Evolutionary conservation across 805 yeast species (phyloP), one percentile per base, ranked within the genome.

Genomic region (Candida morakotiae): DNA sequence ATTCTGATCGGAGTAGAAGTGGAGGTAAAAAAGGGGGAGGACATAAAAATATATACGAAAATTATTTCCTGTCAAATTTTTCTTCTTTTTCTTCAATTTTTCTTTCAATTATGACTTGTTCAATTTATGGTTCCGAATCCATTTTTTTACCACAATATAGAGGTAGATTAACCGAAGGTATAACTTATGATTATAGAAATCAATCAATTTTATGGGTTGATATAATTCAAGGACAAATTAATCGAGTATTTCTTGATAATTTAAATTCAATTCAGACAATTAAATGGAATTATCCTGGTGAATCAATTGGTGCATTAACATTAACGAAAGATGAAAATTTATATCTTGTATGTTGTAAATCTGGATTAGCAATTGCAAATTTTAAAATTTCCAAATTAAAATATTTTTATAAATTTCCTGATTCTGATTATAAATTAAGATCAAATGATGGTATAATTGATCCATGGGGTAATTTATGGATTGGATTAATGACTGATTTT

Each of bases 401-500:
- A 19, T 81, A 59, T 41, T 62, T 77, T 19, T 49, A 72, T 35
- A 61, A 62, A 30, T 63, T 66, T 40, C 62, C 68, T 9, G 52
- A 56, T 34, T 51, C 59, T 10, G 49, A 51, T 4, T 22, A 31
- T 5, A 45, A 61, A 26, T 48, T 63, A 35, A 49, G 72, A 16
- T 82, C 93, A 28, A 88, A 88, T 51, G 97, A 88, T 54, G 96
- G 96, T 0, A 73, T 77, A 31, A 74, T 87, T 28, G 88, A 86
- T 42, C 82, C 85, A 3, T 64, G 75, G 51, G 95, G 96, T 1
- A 71, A 81, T 43, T 72, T 87, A 35, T 82, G 85, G 75, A 77
- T 85, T 34, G 96, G 96, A 1, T 69, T 89, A 15, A 88, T 88
- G 95, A 69, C 69, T 16, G 78, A 77, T 40, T 77, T 76, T 46